phyloP scores from a whole-genome alignment of 2,329 filamentous ascomycete genomes.

The Trichoderma breve region DNA sequence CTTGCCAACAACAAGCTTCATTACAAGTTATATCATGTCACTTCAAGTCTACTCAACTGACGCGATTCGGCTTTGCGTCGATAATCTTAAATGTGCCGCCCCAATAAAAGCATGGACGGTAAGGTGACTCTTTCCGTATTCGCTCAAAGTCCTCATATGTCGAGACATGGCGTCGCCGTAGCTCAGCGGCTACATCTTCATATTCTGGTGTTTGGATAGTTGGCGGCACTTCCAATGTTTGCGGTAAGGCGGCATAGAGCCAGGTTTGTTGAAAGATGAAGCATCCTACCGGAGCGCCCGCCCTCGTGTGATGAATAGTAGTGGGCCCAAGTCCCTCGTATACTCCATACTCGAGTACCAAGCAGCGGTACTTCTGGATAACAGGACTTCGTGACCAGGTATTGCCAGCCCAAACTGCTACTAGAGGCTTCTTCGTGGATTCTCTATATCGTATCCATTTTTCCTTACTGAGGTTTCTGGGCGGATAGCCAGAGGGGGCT shows the following conservation, averaged over 20 bases:
- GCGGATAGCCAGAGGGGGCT: neutral
- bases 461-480: neutral
- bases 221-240: slow-evolving; percentile 29
- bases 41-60: neutral
- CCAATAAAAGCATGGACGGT: neutral
- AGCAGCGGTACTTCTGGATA: slow-evolving; percentile 48
- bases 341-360: slow-evolving; percentile 39
- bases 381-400: slow-evolving; percentile 35
- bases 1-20: neutral
- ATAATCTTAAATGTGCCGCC: neutral
- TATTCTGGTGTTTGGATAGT: neutral
- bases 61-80: neutral
- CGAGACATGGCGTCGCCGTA: neutral
- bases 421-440: neutral
- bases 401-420: slow-evolving; percentile 49
- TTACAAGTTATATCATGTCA: neutral
- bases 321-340: slow-evolving; percentile 43
- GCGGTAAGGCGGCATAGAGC: slow-evolving; percentile 47
- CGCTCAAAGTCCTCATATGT: neutral
- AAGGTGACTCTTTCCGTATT: neutral
- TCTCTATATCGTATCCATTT: neutral
- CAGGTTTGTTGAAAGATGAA: slow-evolving; percentile 53
- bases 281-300: slow-evolving; percentile 46
- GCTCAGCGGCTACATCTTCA: neutral
- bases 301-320: slow-evolving; percentile 48